Percentiles rank a stretch among this genome's conserved stretches.
These are phyloP conservation scores for Porphyrellus cyaneotinctus DNA, from an alignment of 768 basidiomycete species.

Conservation along the genomic window DNA sequence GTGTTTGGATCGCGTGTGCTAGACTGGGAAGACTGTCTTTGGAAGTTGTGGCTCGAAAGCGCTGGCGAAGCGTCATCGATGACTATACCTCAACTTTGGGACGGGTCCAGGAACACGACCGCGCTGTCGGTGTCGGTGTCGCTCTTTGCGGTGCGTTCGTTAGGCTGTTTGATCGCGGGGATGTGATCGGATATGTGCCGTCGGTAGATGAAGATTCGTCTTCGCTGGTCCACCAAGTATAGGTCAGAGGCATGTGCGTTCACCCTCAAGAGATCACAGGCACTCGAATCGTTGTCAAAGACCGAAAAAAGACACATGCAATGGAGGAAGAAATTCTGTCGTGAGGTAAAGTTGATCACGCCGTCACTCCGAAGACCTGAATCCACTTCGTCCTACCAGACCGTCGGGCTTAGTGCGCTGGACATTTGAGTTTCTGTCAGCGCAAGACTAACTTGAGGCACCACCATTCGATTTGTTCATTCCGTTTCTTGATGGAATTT, in stretches of 20 bases:
- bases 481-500: not conserved
- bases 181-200: not conserved
- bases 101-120: constrained; percentile 5
- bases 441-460: no score
- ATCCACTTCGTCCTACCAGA: constrained; percentile 6
- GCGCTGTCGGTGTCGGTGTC: constrained; percentile 17
- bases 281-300: constrained; percentile 31
- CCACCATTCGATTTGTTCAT: not conserved
- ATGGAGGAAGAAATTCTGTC: constrained; percentile 58
- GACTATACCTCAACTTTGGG: constrained; percentile 7
- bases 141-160: constrained; percentile 17
- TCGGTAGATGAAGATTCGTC: constrained; percentile 37
- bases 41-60: constrained; percentile 58
- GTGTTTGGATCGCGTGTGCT: constrained; percentile 39
- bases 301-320: constrained; percentile 41
- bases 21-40: constrained; percentile 65
- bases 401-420: constrained; percentile 14
- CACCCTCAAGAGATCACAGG: constrained; percentile 37
- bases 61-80: constrained; percentile 38
- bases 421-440: constrained; percentile 11
- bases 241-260: constrained; percentile 53
- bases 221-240: constrained; percentile 45
- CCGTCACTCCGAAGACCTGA: not conserved
- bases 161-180: not conserved
- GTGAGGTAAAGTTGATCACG: constrained; percentile 33